Evolutionary conservation across 1,284 basidiomycete species (phyloP).

Genomic region (Pseudozyma sp.): DNA sequence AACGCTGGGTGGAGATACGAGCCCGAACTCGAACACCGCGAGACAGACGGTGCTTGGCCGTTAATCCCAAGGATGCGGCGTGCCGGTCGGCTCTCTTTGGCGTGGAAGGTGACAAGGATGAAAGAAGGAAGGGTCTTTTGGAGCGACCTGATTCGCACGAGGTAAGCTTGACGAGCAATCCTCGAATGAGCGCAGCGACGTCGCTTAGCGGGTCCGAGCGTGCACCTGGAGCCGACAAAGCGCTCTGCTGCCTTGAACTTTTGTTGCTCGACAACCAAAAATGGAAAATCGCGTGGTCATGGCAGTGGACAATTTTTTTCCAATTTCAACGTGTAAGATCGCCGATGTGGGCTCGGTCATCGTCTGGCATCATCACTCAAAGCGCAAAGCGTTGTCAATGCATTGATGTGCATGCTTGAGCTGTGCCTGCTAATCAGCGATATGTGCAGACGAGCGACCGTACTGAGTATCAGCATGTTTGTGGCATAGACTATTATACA

Average conservation of each 20-base stretch:
- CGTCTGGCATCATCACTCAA: background rate
- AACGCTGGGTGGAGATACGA: background rate
- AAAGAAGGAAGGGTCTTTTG: background rate
- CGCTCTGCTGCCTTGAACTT: background rate
- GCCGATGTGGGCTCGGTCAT: background rate
- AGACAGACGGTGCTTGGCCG: slow-evolving; percentile 1
- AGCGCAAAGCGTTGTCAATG: no score
- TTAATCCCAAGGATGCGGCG: slow-evolving; percentile 9
- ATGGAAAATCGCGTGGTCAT: slow-evolving; percentile 7
- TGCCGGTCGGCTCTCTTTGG: slow-evolving; percentile 12
- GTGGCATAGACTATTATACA: no score
- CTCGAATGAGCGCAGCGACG: background rate
- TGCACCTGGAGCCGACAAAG: background rate
- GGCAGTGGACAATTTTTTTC: background rate
- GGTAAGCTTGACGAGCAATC: no score
- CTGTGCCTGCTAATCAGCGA: background rate
- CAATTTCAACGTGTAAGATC: slow-evolving; percentile 1
- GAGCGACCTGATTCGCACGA: no score
- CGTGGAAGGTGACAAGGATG: slow-evolving; percentile 3
- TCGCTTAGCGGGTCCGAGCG: slow-evolving; percentile 32
- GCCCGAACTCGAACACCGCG: slow-evolving; percentile 11
- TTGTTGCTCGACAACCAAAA: slow-evolving; percentile 1
- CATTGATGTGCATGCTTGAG: background rate
- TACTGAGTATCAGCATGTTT: no score
- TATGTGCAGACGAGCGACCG: background rate